A percentile compares a stretch with the other conserved stretches of the same genome.
These are phyloP conservation scores for Pezicula neosporulosa DNA, from an alignment of 2,329 filamentous ascomycete genomes.

Conservation along the genomic window DNA sequence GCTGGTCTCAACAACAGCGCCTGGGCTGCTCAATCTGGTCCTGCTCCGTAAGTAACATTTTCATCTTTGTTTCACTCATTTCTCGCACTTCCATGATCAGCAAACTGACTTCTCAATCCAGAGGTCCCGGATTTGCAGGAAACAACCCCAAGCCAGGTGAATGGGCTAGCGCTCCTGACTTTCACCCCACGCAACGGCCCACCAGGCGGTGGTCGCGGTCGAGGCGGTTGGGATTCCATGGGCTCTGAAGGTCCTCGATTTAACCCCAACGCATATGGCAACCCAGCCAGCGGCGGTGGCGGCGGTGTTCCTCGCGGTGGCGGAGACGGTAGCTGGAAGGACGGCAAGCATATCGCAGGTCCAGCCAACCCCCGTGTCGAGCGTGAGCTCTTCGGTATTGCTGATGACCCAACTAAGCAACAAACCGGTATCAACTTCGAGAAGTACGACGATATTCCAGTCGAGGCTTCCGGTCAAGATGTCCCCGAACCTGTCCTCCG, in stretches of 20 bases:
- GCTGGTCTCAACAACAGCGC: slow-evolving; percentile 56
- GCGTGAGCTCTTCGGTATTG: slow-evolving; percentile 89
- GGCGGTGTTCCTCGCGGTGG: slow-evolving; percentile 68
- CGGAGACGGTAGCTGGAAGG: slow-evolving; percentile 93
- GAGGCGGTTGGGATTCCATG: slow-evolving; percentile 33
- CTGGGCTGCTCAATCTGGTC: slow-evolving; percentile 44
- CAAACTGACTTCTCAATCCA: slow-evolving; percentile 27
- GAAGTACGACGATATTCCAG: slow-evolving; percentile 99
- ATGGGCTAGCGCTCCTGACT: slow-evolving; percentile 33
- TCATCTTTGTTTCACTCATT: background rate
- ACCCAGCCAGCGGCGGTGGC: slow-evolving; percentile 31
- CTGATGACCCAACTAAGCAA: slow-evolving; percentile 91
- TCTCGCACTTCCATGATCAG: slow-evolving; percentile 4
- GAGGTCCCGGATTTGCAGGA: slow-evolving; percentile 46
- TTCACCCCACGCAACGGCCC: slow-evolving; percentile 29
- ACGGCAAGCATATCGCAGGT: slow-evolving; percentile 93
- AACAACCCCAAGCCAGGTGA: slow-evolving; percentile 23
- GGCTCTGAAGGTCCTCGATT: slow-evolving; percentile 14
- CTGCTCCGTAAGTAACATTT: slow-evolving; percentile 39
- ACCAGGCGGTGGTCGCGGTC: slow-evolving; percentile 23
- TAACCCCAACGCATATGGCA: slow-evolving; percentile 58
- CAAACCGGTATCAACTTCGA: slow-evolving; percentile 99
- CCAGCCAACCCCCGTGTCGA: slow-evolving; percentile 85
- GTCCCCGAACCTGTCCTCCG: slow-evolving; percentile 87
- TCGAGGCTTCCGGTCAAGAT: slow-evolving; percentile 91